A percentile compares a stretch with the other conserved stretches of the same genome.
phyloP scores from a whole-genome alignment of 345 rosid genomes.

The Noccaea caerulescens region DNA sequence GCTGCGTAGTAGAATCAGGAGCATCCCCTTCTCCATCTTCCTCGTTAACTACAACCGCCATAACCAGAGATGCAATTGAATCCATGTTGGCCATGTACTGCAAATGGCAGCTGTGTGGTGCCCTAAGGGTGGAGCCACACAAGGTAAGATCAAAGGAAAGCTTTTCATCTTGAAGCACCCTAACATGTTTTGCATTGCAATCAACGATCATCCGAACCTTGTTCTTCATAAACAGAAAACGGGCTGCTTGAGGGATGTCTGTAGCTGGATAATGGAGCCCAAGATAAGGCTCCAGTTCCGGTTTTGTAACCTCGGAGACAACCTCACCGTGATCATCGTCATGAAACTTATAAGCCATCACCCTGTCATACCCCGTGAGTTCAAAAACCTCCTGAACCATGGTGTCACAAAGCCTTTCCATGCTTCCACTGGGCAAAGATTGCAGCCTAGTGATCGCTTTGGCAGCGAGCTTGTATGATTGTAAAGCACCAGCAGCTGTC shows the following conservation, averaged over 20 bases:
- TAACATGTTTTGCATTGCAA: slow-evolving; percentile 81
- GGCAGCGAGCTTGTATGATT: slow-evolving; percentile 96
- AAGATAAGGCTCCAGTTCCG: slow-evolving; percentile 88
- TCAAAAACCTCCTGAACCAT: slow-evolving; percentile 97
- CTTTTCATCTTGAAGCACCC: slow-evolving; percentile 90
- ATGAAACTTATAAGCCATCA: slow-evolving; percentile 92
- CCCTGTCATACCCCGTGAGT: slow-evolving; percentile 96
- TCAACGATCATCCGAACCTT: slow-evolving; percentile 96
- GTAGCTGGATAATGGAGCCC: slow-evolving; percentile 99
- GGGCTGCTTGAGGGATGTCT: slow-evolving; percentile 94
- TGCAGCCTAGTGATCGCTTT: slow-evolving; percentile 90
- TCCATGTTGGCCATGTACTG: slow-evolving; percentile 96
- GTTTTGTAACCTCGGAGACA: slow-evolving; percentile 81
- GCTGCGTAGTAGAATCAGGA: slow-evolving; percentile 52
- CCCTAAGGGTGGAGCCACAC: slow-evolving; percentile 95
- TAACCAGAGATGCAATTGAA: slow-evolving; percentile 90
- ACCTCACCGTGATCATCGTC: slow-evolving; percentile 99
- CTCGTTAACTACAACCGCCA: slow-evolving; percentile 93
- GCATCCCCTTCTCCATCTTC: slow-evolving; percentile 64
- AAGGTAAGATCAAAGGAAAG: slow-evolving; percentile 78
- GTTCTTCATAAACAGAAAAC: slow-evolving; percentile 95
- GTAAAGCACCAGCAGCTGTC: slow-evolving; percentile 98
- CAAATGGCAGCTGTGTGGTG: slow-evolving; percentile 89
- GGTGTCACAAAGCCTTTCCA: slow-evolving; percentile 86
- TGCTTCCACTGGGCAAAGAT: slow-evolving; percentile 84